Evolutionary conservation across 306 rosid genomes (phyloP).

Genomic region (apple (Malus domestica)): DNA sequence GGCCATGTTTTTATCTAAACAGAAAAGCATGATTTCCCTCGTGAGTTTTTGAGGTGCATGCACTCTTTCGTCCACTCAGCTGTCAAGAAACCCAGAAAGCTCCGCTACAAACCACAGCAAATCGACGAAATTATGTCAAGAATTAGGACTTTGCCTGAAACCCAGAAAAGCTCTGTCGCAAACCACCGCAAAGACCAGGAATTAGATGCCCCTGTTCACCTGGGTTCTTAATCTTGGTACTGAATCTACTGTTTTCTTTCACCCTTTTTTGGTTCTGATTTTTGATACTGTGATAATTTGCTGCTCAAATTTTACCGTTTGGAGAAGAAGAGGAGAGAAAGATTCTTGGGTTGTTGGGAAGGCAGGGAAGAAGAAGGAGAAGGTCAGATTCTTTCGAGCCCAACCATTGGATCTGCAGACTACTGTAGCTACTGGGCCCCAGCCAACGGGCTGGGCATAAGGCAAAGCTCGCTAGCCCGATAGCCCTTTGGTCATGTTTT

Average conservation of each 20-base stretch:
- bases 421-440: too few species aligned
- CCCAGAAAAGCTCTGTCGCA: background rate
- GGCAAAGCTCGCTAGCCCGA: too few species aligned
- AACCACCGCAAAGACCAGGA: constrained; percentile 31
- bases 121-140: background rate
- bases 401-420: too few species aligned
- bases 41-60: constrained; percentile 27
- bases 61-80: background rate
- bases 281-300: background rate
- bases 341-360: constrained; percentile 2
- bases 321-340: constrained; percentile 1
- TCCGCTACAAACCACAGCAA: background rate
- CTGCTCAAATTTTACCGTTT: constrained; percentile 21
- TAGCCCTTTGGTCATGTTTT: too few species aligned
- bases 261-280: background rate
- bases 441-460: too few species aligned
- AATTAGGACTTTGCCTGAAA: constrained; percentile 15
- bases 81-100: background rate
- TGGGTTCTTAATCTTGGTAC: constrained; percentile 37
- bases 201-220: constrained; percentile 13
- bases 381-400: constrained; percentile 24
- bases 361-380: too few species aligned
- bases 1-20: too few species aligned
- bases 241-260: constrained; percentile 12
- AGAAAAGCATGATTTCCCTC: constrained; percentile 3